Conservation (phyloP, 345 rosid genomes). For the Eucalyptus albens region DNA sequence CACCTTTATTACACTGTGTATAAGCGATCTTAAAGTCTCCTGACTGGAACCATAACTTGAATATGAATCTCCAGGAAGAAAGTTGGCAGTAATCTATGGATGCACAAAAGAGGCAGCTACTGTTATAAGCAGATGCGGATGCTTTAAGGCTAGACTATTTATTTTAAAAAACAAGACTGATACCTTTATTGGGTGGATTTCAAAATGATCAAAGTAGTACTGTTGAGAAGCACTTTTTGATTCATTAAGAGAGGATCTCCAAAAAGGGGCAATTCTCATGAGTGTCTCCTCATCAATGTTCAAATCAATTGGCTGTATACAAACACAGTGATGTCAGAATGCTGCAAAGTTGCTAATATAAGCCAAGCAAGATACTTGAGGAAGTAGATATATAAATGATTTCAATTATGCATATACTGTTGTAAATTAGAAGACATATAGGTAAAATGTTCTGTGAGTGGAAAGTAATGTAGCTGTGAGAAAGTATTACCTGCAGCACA, state of each 20-base stretch:
- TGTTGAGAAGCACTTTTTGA: conserved; percentile 57
- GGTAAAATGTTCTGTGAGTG: background rate
- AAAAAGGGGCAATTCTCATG: conserved; percentile 77
- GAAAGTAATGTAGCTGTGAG: background rate
- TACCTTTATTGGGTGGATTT: conserved; percentile 94
- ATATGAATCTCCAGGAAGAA: conserved; percentile 78
- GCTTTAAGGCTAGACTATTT: background rate
- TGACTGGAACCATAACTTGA: conserved; percentile 85
- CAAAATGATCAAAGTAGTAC: conserved; percentile 88
- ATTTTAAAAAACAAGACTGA: background rate
- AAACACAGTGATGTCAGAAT: background rate
- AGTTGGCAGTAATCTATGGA: conserved; percentile 60
- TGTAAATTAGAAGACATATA: background rate
- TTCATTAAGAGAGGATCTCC: conserved; percentile 76
- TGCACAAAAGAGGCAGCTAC: background rate
- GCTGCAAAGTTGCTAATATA: background rate
- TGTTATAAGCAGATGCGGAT: background rate
- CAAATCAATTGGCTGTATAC: conserved; percentile 67
- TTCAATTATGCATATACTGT: background rate
- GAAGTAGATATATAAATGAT: background rate
- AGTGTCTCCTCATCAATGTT: conserved; percentile 89
- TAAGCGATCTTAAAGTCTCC: conserved; percentile 78
- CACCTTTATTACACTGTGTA: conserved; percentile 95
- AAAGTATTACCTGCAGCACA: conserved; percentile 57
- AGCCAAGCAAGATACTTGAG: background rate